phyloP scores from a whole-genome alignment of 2,329 filamentous ascomycete species.

The Zelopaecilomyces penicillatus region DNA sequence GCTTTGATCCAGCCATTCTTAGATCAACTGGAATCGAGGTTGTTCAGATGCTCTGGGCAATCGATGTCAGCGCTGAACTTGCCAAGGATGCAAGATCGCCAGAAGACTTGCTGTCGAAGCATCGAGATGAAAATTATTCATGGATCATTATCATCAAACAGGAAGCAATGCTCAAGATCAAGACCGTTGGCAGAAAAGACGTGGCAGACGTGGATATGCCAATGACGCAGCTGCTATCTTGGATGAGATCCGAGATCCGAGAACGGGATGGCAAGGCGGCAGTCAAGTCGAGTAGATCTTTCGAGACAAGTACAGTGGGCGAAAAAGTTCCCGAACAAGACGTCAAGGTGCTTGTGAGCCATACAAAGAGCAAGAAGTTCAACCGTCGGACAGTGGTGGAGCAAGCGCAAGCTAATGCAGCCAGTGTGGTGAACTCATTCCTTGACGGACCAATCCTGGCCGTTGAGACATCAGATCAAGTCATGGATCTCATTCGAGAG shows the following conservation, averaged over 20 bases:
- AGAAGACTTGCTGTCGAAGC: conserved; percentile 69
- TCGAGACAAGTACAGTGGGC: conserved; percentile 7
- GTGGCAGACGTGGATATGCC: conserved; percentile 67
- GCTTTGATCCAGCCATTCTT: conserved; percentile 71
- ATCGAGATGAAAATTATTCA: conserved; percentile 68
- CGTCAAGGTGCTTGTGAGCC: conserved; percentile 75
- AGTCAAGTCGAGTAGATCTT: conserved; percentile 28
- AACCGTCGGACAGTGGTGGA: conserved; percentile 83
- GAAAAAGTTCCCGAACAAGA: conserved; percentile 51
- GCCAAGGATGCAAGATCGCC: conserved; percentile 69
- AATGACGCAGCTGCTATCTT: conserved; percentile 62
- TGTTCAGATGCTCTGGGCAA: conserved; percentile 69
- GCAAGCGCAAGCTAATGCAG: conserved; percentile 54
- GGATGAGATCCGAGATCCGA: conserved; percentile 73
- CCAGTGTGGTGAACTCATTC: conserved; percentile 60
- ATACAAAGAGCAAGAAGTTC: conserved; percentile 82
- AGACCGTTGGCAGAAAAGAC: conserved; percentile 68
- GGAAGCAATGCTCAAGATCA: conserved; percentile 68
- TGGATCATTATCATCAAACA: conserved; percentile 89
- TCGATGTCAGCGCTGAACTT: conserved; percentile 82
- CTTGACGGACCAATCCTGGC: conserved; percentile 74
- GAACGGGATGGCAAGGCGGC: conserved; percentile 61
- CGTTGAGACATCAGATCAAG: conserved; percentile 77
- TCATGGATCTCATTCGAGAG: conserved; percentile 66
- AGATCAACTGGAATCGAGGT: conserved; percentile 70